phyloP scores from a whole-genome alignment of 1,284 basidiomycete species.

The Polyporus tsugae region DNA sequence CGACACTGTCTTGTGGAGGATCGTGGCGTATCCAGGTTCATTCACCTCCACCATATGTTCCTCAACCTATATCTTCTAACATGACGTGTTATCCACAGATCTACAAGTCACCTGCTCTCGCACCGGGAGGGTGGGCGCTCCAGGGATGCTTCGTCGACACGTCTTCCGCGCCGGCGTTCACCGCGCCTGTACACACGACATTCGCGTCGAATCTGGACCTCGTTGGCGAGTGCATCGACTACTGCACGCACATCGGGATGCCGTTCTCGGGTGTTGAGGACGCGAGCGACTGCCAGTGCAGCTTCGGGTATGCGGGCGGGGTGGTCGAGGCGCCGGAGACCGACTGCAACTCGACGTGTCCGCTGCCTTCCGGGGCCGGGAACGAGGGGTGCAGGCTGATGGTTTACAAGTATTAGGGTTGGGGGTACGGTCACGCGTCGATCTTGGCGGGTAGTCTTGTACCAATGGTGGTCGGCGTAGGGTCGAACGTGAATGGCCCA shows the following conservation, averaged over 20 bases:
- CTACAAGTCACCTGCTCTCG: constrained; percentile 31
- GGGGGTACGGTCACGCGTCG: background rate
- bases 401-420: constrained; percentile 20
- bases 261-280: constrained; percentile 26
- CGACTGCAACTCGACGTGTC: constrained; percentile 25
- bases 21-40: constrained; percentile 30
- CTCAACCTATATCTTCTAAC: background rate
- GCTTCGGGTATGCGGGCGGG: constrained; percentile 17
- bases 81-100: constrained; percentile 6
- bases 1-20: constrained; percentile 32
- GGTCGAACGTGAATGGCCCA: too few relatives aligned
- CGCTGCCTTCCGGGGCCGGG: constrained; percentile 22
- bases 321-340: constrained; percentile 9
- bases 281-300: constrained; percentile 31
- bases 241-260: constrained; percentile 24
- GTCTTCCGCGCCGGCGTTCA: constrained; percentile 17
- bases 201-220: constrained; percentile 25
- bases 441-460: too few relatives aligned
- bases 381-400: constrained; percentile 20
- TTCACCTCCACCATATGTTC: background rate
- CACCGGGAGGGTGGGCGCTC: constrained; percentile 17
- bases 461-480: too few relatives aligned
- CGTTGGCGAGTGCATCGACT: constrained; percentile 21
- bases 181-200: constrained; percentile 17
- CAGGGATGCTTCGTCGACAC: constrained; percentile 30